phyloP scores from a whole-genome alignment of 129 eudicot genomes.

The Flaveria ramosissima region DNA sequence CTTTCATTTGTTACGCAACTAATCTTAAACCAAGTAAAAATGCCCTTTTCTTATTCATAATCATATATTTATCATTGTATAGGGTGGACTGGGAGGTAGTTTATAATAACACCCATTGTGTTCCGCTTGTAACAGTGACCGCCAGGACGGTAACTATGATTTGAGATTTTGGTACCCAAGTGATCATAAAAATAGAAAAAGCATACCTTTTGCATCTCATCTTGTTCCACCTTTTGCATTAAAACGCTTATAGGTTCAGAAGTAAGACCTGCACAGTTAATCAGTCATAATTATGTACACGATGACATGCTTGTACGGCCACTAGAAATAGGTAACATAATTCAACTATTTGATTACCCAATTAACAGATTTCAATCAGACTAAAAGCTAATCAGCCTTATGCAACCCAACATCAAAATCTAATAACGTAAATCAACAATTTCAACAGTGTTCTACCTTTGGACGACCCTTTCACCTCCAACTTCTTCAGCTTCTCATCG shows the following conservation, averaged over 20 bases:
- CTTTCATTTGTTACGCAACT: neutral
- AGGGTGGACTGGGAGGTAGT: constrained; percentile 4
- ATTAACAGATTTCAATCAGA: neutral
- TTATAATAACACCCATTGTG: neutral
- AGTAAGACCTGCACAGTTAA: constrained; percentile 56
- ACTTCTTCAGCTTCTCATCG: constrained; percentile 38
- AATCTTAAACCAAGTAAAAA: neutral
- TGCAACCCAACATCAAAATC: neutral
- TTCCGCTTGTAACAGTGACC: neutral
- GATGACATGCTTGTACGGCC: neutral
- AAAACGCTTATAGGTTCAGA: constrained; percentile 56
- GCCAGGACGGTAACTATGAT: neutral
- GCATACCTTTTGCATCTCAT: constrained; percentile 69
- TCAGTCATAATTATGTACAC: constrained; percentile 9
- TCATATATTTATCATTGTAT: constrained; percentile 2
- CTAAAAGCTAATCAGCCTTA: neutral
- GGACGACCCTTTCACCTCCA: constrained; percentile 39
- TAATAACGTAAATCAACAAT: neutral
- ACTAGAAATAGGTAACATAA: constrained; percentile 2
- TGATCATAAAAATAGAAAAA: constrained; percentile 7
- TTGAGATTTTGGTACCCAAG: neutral
- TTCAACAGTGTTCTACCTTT: constrained; percentile 48
- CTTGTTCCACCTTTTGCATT: constrained; percentile 74
- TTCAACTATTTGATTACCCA: neutral
- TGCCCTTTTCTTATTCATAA: neutral